phyloP scores from a whole-genome alignment of 129 eudicot species.

The Logfia minima region DNA sequence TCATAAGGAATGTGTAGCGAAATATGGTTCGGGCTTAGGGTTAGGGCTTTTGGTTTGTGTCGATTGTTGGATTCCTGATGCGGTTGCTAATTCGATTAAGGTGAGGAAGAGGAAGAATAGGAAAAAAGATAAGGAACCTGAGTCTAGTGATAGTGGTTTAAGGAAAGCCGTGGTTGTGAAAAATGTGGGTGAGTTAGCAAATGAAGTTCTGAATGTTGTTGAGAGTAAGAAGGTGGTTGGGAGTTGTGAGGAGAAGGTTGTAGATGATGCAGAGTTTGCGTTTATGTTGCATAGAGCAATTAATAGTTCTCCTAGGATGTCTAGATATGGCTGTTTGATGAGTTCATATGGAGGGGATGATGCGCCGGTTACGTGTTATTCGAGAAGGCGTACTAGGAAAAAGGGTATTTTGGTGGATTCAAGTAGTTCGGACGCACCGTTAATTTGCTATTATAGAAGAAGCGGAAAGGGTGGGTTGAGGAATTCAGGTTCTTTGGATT shows the following conservation, averaged over 20 bases:
- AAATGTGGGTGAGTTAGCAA: slow-evolving; percentile 42
- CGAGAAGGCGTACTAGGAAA: slow-evolving; percentile 25
- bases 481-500: slow-evolving; percentile 2
- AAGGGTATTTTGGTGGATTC: slow-evolving; percentile 13
- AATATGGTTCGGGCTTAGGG: slow-evolving; percentile 35
- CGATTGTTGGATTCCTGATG: slow-evolving; percentile 90
- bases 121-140: not conserved
- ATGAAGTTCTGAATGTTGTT: slow-evolving; percentile 35
- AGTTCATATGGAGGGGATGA: slow-evolving; percentile 30
- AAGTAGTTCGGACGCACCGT: slow-evolving; percentile 9
- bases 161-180: slow-evolving; percentile 45
- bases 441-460: slow-evolving; percentile 27
- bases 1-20: slow-evolving; percentile 60
- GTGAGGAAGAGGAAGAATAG: not conserved
- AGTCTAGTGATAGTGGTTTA: slow-evolving; percentile 33
- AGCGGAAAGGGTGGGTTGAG: slow-evolving; percentile 9
- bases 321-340: slow-evolving; percentile 33
- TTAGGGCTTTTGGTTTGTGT: slow-evolving; percentile 62
- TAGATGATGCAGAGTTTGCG: slow-evolving; percentile 63
- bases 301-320: slow-evolving; percentile 68
- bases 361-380: slow-evolving; percentile 20
- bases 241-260: slow-evolving; percentile 32
- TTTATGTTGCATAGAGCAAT: slow-evolving; percentile 65
- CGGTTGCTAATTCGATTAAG: slow-evolving; percentile 45
- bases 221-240: slow-evolving; percentile 26